Evolutionary conservation across 176 grass and related monocot species (phyloP).

Genomic region (Triticum turgidum): DNA sequence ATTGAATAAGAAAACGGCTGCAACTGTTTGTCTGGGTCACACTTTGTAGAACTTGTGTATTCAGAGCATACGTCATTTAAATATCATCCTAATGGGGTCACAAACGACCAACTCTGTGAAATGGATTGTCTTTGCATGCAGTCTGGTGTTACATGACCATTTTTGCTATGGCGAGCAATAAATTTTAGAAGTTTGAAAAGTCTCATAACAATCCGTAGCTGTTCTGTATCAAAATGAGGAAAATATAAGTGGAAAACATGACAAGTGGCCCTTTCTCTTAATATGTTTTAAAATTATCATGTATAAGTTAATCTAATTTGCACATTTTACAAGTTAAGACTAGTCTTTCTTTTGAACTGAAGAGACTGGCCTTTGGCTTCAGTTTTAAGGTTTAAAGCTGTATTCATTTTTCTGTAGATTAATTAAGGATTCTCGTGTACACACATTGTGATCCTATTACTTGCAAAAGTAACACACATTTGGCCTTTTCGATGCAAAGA

Average conservation of each 20-base stretch:
- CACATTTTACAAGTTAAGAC: not conserved
- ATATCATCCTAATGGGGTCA: not conserved
- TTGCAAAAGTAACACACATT: not conserved
- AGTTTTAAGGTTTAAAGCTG: not conserved
- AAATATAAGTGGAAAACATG: not conserved
- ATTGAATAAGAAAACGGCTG: too few relatives aligned
- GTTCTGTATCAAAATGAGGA: not conserved
- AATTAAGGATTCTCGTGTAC: not conserved
- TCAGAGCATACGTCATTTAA: conserved; percentile 12
- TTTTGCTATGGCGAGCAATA: not conserved
- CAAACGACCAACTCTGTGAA: not conserved
- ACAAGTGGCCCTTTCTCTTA: not conserved
- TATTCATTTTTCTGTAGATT: not conserved
- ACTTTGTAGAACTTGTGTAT: not conserved
- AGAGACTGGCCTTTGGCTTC: not conserved
- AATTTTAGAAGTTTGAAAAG: not conserved
- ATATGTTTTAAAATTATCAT: not conserved
- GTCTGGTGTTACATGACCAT: not conserved
- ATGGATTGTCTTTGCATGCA: conserved; percentile 3
- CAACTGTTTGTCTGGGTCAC: not conserved
- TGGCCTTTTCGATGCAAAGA: not conserved
- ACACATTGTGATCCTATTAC: not conserved
- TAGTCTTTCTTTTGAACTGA: not conserved
- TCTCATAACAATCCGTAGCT: not conserved
- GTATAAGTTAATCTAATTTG: conserved; percentile 14